phyloP scores from a whole-genome alignment of 495 filamentous ascomycete species.

The Cetradonia linearis region DNA sequence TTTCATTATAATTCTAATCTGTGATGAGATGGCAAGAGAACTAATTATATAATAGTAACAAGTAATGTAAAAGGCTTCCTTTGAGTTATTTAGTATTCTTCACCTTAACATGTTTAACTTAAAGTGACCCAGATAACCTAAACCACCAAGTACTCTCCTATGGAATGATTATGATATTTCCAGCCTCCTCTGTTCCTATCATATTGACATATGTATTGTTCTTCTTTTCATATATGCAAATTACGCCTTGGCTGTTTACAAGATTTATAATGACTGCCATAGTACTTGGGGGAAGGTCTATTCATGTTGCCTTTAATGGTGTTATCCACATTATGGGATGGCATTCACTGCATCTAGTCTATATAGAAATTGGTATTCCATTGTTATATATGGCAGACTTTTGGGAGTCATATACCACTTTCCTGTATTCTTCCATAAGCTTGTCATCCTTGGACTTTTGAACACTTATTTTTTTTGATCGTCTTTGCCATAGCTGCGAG shows the following conservation, averaged over 20 bases:
- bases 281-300: conserved; percentile 1
- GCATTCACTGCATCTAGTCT: not conserved
- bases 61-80: not conserved
- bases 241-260: not conserved
- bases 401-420: conserved; percentile 1
- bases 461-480: conserved; percentile 2
- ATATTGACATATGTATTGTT: not conserved
- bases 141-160: not conserved
- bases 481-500: not conserved
- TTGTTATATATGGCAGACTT: conserved; percentile 6
- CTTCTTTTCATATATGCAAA: not conserved
- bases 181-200: not conserved
- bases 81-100: not conserved
- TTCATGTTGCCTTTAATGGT: not conserved
- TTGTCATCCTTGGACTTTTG: not conserved
- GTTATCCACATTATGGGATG: not conserved
- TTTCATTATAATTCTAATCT: not conserved
- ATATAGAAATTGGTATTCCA: not conserved
- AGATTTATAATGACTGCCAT: not conserved
- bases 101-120: not conserved
- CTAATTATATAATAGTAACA: not conserved
- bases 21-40: not conserved
- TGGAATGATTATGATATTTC: not conserved
- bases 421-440: not conserved
- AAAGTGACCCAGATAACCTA: not conserved